Conservation (phyloP, 1,284 basidiomycete species). For the Wolfiporia cocos region DNA sequence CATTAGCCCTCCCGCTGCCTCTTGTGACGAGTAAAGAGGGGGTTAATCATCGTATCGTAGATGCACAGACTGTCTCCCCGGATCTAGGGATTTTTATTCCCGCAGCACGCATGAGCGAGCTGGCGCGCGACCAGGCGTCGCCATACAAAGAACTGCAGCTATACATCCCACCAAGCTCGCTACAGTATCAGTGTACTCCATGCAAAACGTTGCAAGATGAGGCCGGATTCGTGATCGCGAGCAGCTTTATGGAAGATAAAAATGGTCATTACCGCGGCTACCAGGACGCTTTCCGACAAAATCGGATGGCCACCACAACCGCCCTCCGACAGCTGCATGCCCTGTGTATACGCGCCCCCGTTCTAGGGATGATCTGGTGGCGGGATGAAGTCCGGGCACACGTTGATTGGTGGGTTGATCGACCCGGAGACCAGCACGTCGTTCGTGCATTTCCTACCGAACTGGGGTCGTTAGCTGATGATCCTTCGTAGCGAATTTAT, state of each 20-base stretch:
- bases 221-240: conserved; percentile 45
- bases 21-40: conserved; percentile 20
- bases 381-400: conserved; percentile 48
- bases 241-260: conserved; percentile 55
- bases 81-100: conserved; percentile 45
- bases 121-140: conserved; percentile 37
- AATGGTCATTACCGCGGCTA: conserved; percentile 41
- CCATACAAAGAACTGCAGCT: conserved; percentile 39
- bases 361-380: conserved; percentile 51
- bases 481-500: conserved; percentile 41
- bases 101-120: conserved; percentile 25
- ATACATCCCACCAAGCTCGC: conserved; percentile 22
- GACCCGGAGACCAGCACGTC: conserved; percentile 20
- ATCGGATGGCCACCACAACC: conserved; percentile 48
- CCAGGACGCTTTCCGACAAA: conserved; percentile 51
- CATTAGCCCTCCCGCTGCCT: conserved; percentile 45
- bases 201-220: conserved; percentile 37
- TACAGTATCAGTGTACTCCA: conserved; percentile 46
- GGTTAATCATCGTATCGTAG: conserved; percentile 32
- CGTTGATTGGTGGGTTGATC: conserved; percentile 43
- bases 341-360: conserved; percentile 36
- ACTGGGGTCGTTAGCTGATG: conserved; percentile 3
- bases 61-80: conserved; percentile 38
- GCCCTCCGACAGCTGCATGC: conserved; percentile 45
- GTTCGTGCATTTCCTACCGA: conserved; percentile 23